Evolutionary conservation across 1,284 basidiomycete species (phyloP), one percentile per base, ranked within the genome.

Genomic region (Coniferiporia sulphurascens): DNA sequence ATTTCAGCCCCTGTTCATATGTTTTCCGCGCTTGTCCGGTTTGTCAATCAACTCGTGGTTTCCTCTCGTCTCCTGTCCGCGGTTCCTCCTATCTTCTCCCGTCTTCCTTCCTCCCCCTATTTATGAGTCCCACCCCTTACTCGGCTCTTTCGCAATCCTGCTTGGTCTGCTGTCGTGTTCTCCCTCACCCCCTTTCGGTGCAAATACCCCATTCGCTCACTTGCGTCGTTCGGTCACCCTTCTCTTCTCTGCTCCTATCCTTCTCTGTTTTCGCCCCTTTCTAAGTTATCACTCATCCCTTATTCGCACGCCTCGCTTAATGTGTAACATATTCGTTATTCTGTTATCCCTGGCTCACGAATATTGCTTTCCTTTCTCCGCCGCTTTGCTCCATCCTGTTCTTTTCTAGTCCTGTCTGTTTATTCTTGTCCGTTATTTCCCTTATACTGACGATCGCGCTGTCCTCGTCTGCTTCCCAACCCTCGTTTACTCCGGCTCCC

Each of bases 221-320:
- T 5, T 27, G 27, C 27, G 27, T 27, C 27, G 27, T 5, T 27
- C 27, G 27, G 27, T 27, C 27, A 27, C 27, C 27, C 27, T 5
- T 27, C 27, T 27, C 27, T 27, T 27, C 27, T 27, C 27, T 27
- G 27, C 27, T 27, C 27, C 27, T 27, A 3, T 27, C 27, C 27
- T 27, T 27, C 27, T 27, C 5, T 27, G 27, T 27, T 27, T 27
- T 27, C 27, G 5, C 27, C 35, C 51, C 19, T 36, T 36, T 36
- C 36, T 52, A 27, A 41, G 36, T 52, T 52, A 22, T 17, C 19
- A 50, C 44, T n/a, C 35, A 46, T 55, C 35, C 53, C 44, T n/a
- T 48, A 55, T 55, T 55, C 53, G 53, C 53, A 45, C 22, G 53
- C 53, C 53, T 45, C 44, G 53, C 35, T 35, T 55, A 55, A 55